Percentiles rank a stretch among this genome's conserved stretches.
Conservation (phyloP, 139 green algal genomes). For the Zygnema circumcarinatum region DNA sequence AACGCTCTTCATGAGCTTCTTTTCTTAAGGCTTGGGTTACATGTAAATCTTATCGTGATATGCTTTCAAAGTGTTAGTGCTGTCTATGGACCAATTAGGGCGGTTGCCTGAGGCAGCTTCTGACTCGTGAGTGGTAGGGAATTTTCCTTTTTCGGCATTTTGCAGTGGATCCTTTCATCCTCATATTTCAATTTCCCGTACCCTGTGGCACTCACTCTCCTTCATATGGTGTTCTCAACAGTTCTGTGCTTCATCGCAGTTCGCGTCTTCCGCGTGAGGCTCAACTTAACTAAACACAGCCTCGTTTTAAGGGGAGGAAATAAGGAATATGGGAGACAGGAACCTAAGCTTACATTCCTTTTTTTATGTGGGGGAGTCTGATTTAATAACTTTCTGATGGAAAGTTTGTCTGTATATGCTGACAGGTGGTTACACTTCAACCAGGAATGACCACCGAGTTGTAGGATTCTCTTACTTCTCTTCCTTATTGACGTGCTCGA, state of each 20-base stretch:
- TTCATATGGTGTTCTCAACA: conserved; percentile 43
- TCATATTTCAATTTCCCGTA: conserved; percentile 38
- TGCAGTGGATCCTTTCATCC: conserved; percentile 37
- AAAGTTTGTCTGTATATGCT: background rate
- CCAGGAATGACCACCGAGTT: conserved; percentile 4
- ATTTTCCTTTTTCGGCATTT: background rate
- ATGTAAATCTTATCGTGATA: too few species aligned
- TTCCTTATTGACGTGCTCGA: background rate
- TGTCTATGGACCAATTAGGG: background rate
- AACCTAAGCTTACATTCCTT: too few species aligned
- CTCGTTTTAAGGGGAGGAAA: background rate
- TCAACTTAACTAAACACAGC: background rate
- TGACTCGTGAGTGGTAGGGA: background rate
- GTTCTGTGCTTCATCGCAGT: conserved; percentile 33
- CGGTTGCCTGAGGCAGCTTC: background rate
- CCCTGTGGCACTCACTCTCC: conserved; percentile 28
- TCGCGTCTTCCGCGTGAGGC: conserved; percentile 31
- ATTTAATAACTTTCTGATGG: background rate
- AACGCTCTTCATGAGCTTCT: too few species aligned
- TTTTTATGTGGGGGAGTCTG: too few species aligned
- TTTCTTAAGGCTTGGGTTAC: too few species aligned
- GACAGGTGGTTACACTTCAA: conserved; percentile 2
- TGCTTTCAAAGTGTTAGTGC: too few species aligned
- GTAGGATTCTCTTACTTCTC: background rate
- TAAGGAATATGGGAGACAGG: too few species aligned